These are phyloP conservation scores for Castanea crenata DNA, from an alignment of 306 rosid genomes.

Conservation along the genomic window DNA sequence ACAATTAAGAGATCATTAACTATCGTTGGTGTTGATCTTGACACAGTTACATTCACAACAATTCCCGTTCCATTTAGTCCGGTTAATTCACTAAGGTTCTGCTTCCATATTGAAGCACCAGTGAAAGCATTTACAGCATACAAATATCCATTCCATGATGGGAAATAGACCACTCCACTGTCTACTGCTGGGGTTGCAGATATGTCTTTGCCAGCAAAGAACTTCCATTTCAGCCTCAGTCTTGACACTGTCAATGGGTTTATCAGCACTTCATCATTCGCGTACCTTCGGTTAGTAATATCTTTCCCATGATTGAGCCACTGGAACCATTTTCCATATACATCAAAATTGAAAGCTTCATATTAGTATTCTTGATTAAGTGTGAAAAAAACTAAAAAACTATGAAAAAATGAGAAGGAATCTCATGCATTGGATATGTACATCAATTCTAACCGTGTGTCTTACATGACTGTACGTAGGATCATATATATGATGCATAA, in stretches of 20 bases:
- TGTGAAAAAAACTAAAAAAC: background rate
- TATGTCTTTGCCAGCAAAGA: conserved; percentile 33
- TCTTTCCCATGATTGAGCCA: conserved; percentile 41
- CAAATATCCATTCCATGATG: conserved; percentile 43
- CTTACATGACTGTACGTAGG: no score
- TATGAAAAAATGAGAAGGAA: no score
- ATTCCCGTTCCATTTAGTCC: conserved; percentile 33
- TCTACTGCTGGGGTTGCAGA: conserved; percentile 38
- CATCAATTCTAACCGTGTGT: no score
- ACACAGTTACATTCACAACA: conserved; percentile 33
- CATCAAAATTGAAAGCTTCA: background rate
- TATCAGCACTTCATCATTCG: conserved; percentile 16
- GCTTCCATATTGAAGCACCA: conserved; percentile 32
- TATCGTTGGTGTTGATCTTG: conserved; percentile 33
- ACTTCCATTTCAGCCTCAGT: conserved; percentile 26
- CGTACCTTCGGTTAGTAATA: conserved; percentile 27
- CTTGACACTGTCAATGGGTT: conserved; percentile 16
- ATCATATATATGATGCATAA: no score
- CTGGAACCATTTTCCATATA: conserved; percentile 13
- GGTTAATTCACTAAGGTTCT: conserved; percentile 25
- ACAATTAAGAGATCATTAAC: conserved; percentile 23
- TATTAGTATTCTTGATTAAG: background rate
- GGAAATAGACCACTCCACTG: conserved; percentile 33
- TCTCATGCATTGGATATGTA: no score
- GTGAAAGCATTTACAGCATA: conserved; percentile 29